Percentiles rank a stretch among this genome's conserved stretches.
These are phyloP conservation scores for Plasmodium coatneyi DNA, from an alignment of 169 alveolate species.

Conservation along the genomic window DNA sequence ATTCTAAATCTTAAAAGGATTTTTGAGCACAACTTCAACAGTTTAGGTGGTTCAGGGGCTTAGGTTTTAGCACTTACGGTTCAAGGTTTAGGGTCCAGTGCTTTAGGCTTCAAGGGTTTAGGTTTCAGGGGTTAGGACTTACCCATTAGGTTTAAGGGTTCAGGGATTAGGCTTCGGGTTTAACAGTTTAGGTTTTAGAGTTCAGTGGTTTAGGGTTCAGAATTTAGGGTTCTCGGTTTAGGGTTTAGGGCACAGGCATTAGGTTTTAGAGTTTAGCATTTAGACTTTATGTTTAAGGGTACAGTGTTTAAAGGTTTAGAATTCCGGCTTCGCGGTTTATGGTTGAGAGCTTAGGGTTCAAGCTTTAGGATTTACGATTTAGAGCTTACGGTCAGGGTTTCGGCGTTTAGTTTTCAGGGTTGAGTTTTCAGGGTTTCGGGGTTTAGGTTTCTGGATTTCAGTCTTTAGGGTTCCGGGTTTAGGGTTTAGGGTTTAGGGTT, in stretches of 20 bases:
- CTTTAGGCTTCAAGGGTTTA: neutral
- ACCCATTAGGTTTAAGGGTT: neutral
- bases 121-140: neutral
- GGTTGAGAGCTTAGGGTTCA: neutral
- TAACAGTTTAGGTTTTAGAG: neutral
- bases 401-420: neutral
- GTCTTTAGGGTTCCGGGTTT: neutral
- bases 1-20: too few relatives aligned
- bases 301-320: neutral
- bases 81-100: neutral
- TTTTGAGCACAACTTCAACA: too few relatives aligned
- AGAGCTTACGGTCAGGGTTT: neutral
- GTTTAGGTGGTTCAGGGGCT: neutral
- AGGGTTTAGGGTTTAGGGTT: neutral
- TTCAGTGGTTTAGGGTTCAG: neutral
- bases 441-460: neutral
- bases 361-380: too few relatives aligned
- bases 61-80: neutral
- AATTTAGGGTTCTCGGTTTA: neutral
- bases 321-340: neutral
- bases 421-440: neutral
- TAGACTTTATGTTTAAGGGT: neutral
- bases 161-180: neutral
- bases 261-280: neutral
- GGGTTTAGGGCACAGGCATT: neutral